Evolutionary conservation across 768 basidiomycete genomes (phyloP).

Genomic region (Lyophyllum shimeji): DNA sequence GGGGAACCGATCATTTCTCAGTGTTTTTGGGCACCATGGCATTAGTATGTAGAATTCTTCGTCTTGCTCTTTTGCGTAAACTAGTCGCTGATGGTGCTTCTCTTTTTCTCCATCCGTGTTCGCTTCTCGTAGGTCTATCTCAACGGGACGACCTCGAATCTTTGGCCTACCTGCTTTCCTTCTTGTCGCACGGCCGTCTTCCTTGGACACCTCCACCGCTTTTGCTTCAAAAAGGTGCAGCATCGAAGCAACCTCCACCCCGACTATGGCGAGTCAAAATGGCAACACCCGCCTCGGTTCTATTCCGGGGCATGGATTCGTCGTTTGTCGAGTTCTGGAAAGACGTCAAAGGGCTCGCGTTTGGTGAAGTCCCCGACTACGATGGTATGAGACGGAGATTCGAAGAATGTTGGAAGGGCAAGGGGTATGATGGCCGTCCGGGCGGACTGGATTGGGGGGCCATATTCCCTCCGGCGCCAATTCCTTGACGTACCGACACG

Average conservation of each 20-base stretch:
- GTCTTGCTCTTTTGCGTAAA: background rate
- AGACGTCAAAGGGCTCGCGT: conserved; percentile 29
- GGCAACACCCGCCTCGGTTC: conserved; percentile 22
- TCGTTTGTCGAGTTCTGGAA: conserved; percentile 29
- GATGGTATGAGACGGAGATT: conserved; percentile 22
- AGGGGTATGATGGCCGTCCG: conserved; percentile 6
- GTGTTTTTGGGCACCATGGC: conserved; percentile 30
- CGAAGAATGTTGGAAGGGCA: conserved; percentile 18
- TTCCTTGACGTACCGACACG: too few species aligned
- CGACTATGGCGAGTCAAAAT: conserved; percentile 28
- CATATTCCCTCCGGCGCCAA: background rate
- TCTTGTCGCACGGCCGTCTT: conserved; percentile 26
- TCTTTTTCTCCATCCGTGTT: background rate
- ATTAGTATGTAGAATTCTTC: conserved; percentile 22
- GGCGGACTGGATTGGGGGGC: conserved; percentile 16
- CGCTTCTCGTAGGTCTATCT: conserved; percentile 24
- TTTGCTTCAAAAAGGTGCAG: background rate
- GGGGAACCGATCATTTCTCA: conserved; percentile 30
- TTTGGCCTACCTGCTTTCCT: conserved; percentile 33
- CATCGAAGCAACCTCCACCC: background rate
- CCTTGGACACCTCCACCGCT: conserved; percentile 24
- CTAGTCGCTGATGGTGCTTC: background rate
- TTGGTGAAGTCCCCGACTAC: conserved; percentile 30
- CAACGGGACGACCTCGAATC: conserved; percentile 37
- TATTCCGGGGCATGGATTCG: conserved; percentile 27